Base-by-base conservation (phyloP, 2,329 filamentous ascomycete genomes). In the Pseudocercospora crystallina region DNA sequence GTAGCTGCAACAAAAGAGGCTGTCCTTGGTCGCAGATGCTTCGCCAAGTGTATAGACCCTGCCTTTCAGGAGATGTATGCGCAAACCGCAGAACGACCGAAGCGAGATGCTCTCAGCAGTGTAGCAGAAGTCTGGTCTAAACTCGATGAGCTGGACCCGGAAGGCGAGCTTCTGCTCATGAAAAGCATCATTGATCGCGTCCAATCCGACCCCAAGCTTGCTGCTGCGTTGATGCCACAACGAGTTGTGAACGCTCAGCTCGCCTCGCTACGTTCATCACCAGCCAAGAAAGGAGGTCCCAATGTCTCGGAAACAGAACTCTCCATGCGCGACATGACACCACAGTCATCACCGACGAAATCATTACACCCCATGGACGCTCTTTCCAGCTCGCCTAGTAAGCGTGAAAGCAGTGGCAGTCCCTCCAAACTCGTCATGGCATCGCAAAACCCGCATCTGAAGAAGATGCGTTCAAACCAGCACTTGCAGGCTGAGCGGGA, bases 101-200 rank as follows among this genome's bases (percentile, higher is more conserved):
- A 94, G 69, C 82, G 91, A 32, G 90, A 96, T 61, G 90, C 90
- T 0, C 79, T 97, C 29, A 88, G 87, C 2, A 83, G 84, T 57
- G 78, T 96, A 10, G 89, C 89, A 0, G 89, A 95, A 67, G 91
- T 92, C 0, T 95, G 94, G 76, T 86, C 85, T 4, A 80, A 85
- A 10, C 79, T 99, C 30, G 89, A 97, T 68, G 83, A 88, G 38
- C 79, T 92, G 29, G 92, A 99, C 64, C 92, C 92, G 0, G 92
- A 96, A 67, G 91, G 91, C 13, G 83, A 91, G 35, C 94, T 92
- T 63, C 84, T 95, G 59, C 78, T 99, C 12, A 78, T 99, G 65
- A 87, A 85, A 63, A 80, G 83, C 49, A 81, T 95, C 58, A 79
- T 95, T 54, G 80, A 88, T n/a, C 82, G 83, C 49, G 79, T 95